These are phyloP conservation scores for Trichaptum fuscoviolaceum DNA, from an alignment of 768 basidiomycete genomes.

Conservation along the genomic window DNA sequence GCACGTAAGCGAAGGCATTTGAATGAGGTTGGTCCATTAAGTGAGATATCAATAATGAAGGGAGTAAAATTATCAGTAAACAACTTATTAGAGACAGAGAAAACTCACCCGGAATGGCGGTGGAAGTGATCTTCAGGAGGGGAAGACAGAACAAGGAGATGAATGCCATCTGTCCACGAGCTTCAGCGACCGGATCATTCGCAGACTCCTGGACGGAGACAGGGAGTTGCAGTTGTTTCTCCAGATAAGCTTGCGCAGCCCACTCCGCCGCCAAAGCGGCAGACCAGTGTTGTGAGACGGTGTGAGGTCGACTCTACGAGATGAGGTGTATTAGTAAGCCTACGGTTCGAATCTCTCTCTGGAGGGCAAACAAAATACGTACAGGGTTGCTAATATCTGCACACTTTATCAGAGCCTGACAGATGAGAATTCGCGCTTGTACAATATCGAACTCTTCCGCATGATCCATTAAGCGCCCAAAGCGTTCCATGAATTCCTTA, in stretches of 20 bases:
- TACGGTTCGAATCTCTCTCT: neutral
- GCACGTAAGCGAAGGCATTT: no score
- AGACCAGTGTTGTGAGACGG: constrained; percentile 93
- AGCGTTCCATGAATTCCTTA: constrained; percentile 70
- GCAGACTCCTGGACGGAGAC: constrained; percentile 51
- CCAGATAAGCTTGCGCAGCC: constrained; percentile 84
- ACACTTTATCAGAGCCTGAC: constrained; percentile 92
- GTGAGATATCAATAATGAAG: no score
- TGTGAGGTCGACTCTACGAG: constrained; percentile 79
- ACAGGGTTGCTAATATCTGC: constrained; percentile 99
- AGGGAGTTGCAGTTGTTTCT: constrained; percentile 70
- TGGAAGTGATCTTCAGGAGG: constrained; percentile 68
- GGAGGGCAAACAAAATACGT: constrained; percentile 27
- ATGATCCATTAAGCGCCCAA: constrained; percentile 45
- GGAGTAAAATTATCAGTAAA: neutral
- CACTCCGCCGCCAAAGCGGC: constrained; percentile 85
- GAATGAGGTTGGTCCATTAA: no score
- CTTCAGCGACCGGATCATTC: constrained; percentile 58
- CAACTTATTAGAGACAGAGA: neutral
- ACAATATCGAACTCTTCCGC: constrained; percentile 31
- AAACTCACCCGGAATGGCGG: constrained; percentile 66
- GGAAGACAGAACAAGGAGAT: constrained; percentile 79
- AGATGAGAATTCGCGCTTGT: constrained; percentile 62
- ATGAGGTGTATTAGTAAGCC: constrained; percentile 4
- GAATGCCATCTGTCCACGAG: constrained; percentile 85